Percentiles rank a stretch among this genome's conserved stretches.
These are phyloP conservation scores for Plectosphaerella sp. DNA, from an alignment of 2,329 filamentous ascomycete genomes.

Conservation along the genomic window DNA sequence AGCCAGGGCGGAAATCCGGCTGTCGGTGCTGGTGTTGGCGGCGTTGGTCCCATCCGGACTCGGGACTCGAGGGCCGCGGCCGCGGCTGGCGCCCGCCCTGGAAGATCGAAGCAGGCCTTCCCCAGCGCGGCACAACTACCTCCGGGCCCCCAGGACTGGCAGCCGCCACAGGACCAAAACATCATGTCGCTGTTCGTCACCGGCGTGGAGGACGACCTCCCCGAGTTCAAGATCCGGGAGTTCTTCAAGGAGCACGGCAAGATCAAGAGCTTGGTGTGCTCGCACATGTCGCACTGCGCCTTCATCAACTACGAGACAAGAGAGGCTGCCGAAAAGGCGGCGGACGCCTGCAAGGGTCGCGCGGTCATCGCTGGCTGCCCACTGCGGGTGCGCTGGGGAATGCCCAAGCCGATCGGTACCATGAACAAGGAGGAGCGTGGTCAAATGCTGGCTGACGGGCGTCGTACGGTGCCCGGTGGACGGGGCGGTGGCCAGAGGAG, in stretches of 20 bases:
- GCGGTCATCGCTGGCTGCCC: conserved; percentile 90
- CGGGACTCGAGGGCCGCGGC: conserved; percentile 54
- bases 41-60: conserved; percentile 75
- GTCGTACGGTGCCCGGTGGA: conserved; percentile 35
- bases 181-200: conserved; percentile 94
- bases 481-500: conserved; percentile 15
- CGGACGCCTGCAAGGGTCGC: conserved; percentile 78
- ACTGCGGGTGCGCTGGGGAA: conserved; percentile 85
- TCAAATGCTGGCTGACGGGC: conserved; percentile 73
- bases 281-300: conserved; percentile 93
- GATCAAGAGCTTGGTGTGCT: conserved; percentile 89
- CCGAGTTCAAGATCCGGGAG: conserved; percentile 84
- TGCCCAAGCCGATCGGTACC: conserved; percentile 84
- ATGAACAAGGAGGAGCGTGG: conserved; percentile 84
- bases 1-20: conserved; percentile 38
- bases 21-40: conserved; percentile 54
- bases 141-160: conserved; percentile 78
- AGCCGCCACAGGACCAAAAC: conserved; percentile 76
- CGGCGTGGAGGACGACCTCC: conserved; percentile 91
- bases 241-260: conserved; percentile 89
- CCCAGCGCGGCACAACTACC: conserved; percentile 70
- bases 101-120: conserved; percentile 53
- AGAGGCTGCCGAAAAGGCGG: conserved; percentile 79
- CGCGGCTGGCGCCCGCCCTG: conserved; percentile 43
- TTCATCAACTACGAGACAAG: conserved; percentile 92